Evolutionary conservation across 2,329 filamentous ascomycete species (phyloP), one percentile per base, ranked within the genome.

Genomic region (Fusarium hainanense): DNA sequence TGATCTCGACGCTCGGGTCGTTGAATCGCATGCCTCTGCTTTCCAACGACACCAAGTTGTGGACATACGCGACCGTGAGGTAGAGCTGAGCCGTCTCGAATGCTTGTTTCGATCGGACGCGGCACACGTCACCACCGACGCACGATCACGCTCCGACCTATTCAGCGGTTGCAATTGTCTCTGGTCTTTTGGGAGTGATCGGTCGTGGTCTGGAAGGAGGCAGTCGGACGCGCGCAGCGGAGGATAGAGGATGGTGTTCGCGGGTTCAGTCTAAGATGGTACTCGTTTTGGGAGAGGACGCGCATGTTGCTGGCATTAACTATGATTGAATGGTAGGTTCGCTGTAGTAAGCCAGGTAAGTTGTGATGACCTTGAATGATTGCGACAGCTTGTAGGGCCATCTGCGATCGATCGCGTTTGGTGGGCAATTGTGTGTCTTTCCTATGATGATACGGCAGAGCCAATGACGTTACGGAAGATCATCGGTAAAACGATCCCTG

Each of bases 121-220:
- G 1, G 10, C 18, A 12, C 3, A 3, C 10, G 10, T 37, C 3
- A n/a, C 18, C 34, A n/a, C 1, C 1, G 1, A 37, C 10, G 34
- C 18, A n/a, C 3, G 9, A 2, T 11, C 18, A 37, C 0, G 18
- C 5, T 37, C 11, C 10, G 6, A 1, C 10, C 6, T n/a, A 2
- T 37, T n/a, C 10, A n/a, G 10, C 18, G 10, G 18, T n/a, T 3
- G 34, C 18, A 4, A 12, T 0, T n/a, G 2, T n/a, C 10, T 37
- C 3, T 37, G 10, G 0, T n/a, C 4, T 37, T 37, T 3, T 5
- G 6, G 18, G 18, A 37, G 9, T 12, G 41, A 4, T 43, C 41
- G 13, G 21, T 43, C 41, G 21, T 21, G 21, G 13, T 43, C 5
- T 11, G 41, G 20, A 23, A 16, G 20, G 20, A 23, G 41, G 10